These are phyloP conservation scores for Bipolaris gigantea DNA, from an alignment of 2,329 filamentous ascomycete genomes.

Conservation along the genomic window DNA sequence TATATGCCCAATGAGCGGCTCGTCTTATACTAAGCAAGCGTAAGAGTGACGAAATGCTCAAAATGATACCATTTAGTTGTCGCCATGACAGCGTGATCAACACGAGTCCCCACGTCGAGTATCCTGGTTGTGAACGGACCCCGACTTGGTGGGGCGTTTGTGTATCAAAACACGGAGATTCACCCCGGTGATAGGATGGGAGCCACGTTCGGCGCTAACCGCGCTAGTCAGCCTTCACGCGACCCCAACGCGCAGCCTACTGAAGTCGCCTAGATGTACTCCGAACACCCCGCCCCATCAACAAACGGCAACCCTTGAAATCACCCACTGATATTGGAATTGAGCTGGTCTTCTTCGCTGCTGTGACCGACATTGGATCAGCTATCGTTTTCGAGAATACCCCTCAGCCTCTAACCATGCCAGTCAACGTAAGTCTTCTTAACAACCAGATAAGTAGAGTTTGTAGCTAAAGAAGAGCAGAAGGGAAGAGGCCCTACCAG, in stretches of 20 bases:
- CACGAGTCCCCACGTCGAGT: background rate
- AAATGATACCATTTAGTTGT: slow-evolving; percentile 13
- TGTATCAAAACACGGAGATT: slow-evolving; percentile 7
- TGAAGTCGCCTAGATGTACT: slow-evolving; percentile 7
- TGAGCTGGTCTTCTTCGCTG: background rate
- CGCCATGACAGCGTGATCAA: slow-evolving; percentile 1
- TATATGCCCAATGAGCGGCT: background rate
- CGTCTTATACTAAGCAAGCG: background rate
- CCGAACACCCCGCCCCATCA: slow-evolving; percentile 4
- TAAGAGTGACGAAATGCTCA: background rate
- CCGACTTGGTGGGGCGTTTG: background rate
- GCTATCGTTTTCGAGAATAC: background rate
- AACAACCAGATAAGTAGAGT: background rate
- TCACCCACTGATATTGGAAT: background rate
- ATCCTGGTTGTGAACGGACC: background rate
- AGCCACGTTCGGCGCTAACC: slow-evolving; percentile 12
- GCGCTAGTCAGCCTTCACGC: slow-evolving; percentile 14
- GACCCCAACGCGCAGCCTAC: slow-evolving; percentile 13
- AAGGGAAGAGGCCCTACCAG: slow-evolving; percentile 5
- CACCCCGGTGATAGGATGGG: slow-evolving; percentile 10
- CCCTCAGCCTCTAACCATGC: slow-evolving; percentile 1
- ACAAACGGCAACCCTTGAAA: slow-evolving; percentile 1
- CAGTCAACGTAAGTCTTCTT: slow-evolving; percentile 5
- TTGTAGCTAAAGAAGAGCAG: background rate
- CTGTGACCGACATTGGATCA: too few relatives aligned